Evolutionary conservation across 2,329 filamentous ascomycete species (phyloP), one percentile per base, ranked within the genome.

Genomic region (Xenosphaeropsis pyriputrescens): DNA sequence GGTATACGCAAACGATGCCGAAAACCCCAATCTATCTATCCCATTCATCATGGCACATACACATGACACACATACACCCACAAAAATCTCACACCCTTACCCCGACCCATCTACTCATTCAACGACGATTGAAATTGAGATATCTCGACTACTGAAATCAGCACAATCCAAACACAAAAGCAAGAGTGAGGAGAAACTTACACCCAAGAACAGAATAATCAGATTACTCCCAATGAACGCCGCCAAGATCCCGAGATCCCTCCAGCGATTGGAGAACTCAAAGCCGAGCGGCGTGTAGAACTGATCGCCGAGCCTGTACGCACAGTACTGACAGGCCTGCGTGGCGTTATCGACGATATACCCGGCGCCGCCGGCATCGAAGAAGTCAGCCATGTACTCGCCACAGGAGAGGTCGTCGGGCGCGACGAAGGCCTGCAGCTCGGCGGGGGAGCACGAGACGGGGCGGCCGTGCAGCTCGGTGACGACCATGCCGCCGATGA

Each of bases 171-270:
- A n/a, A n/a, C n/a, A n/a, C n/a, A n/a, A 34, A 16, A 6, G 12
- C 30, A 30, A 29, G 17, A 32, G 19, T 38, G n/a, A 6, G 13
- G 37, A n/a, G 5, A 32, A 44, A 60, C 64, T 65, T 54, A 68
- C 65, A 30, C 65, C 70, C 38, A 76, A 41, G 47, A 77, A 75
- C 42, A 79, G 49, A 35, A 78, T 59, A 15, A 83, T 68, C 50
- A 91, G 52, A 56, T 93, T 93, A 52, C 78, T 85, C 12, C 60
- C 83, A 38, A 93, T 68, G 51, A 86, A 93, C 1, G 77, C 79
- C 22, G 71, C 47, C 47, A 79, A 79, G 43, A 93, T 93, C 2
- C 85, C 86, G 40, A 91, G 44, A 48, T 94, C 85, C 39, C 85
- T 71, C 85, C 85, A 93, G 13, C 85, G 64, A 45, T 82, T 59